Conservation (phyloP, 1,139 yeast species). For the Debaryomyces sp. region DNA sequence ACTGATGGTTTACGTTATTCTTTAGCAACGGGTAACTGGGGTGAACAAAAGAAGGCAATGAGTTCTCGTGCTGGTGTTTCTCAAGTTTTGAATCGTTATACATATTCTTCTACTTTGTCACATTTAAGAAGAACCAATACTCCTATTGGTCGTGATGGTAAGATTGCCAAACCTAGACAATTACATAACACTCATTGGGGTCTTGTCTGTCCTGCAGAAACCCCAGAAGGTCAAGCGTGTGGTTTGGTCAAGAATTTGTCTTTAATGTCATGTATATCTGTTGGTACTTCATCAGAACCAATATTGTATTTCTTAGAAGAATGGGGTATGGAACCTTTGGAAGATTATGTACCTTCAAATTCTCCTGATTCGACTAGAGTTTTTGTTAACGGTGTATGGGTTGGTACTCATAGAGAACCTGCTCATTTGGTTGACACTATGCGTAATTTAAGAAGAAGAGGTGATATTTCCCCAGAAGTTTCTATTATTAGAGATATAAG, state of each 20-base stretch:
- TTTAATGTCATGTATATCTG: constrained; percentile 95
- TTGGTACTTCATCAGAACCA: constrained; percentile 97
- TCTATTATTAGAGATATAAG: constrained; percentile 96
- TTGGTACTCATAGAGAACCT: constrained; percentile 97
- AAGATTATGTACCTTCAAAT: constrained; percentile 92
- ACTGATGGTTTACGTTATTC: constrained; percentile 98
- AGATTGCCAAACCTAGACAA: constrained; percentile 97
- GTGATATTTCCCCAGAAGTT: constrained; percentile 95
- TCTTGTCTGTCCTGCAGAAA: constrained; percentile 98
- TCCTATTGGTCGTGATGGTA: constrained; percentile 98
- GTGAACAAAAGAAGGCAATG: constrained; percentile 99
- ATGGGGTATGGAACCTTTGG: constrained; percentile 99
- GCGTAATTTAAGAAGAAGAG: constrained; percentile 90
- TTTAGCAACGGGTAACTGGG: constrained; percentile 99
- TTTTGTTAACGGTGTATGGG: constrained; percentile 99
- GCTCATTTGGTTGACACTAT: constrained; percentile 87
- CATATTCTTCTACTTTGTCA: constrained; percentile 94
- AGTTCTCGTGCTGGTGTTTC: constrained; percentile 99
- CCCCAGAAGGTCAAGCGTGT: constrained; percentile 99
- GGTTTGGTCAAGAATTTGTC: constrained; percentile 96
- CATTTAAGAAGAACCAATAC: constrained; percentile 99
- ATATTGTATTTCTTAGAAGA: constrained; percentile 91
- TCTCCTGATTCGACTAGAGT: constrained; percentile 92
- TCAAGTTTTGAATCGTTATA: constrained; percentile 95
- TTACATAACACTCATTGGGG: constrained; percentile 99